phyloP scores from a whole-genome alignment of 805 yeast genomes.

The Starmerella kuoi region DNA sequence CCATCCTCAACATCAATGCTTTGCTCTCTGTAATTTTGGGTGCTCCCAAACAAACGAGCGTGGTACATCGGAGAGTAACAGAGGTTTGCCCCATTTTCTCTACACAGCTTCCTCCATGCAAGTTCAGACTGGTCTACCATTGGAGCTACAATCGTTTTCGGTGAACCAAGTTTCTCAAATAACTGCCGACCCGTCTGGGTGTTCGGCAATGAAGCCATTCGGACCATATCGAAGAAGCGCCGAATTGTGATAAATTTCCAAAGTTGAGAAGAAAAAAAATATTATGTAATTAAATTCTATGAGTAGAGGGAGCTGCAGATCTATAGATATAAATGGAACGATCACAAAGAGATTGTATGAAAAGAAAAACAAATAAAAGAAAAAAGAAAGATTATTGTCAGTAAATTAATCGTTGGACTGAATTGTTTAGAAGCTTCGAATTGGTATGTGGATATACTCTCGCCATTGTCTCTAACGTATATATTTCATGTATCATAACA shows the following conservation, averaged over 20 bases:
- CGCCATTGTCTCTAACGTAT: too few relatives aligned
- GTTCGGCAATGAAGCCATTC: slow-evolving; percentile 19
- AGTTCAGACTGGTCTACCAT: slow-evolving; percentile 97
- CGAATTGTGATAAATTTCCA: slow-evolving; percentile 1
- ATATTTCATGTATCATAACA: too few relatives aligned
- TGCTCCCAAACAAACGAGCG: slow-evolving; percentile 77
- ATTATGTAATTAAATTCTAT: not conserved
- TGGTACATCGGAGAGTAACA: slow-evolving; percentile 97
- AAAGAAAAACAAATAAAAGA: too few relatives aligned
- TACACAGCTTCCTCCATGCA: slow-evolving; percentile 83
- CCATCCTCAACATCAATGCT: slow-evolving; percentile 66
- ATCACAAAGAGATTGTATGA: too few relatives aligned
- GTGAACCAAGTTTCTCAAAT: slow-evolving; percentile 56
- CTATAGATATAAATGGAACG: too few relatives aligned
- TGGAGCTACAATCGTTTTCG: slow-evolving; percentile 85
- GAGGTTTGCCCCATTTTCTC: slow-evolving; percentile 82
- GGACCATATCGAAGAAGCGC: not conserved
- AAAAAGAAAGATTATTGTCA: too few relatives aligned
- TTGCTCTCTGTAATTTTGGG: slow-evolving; percentile 63
- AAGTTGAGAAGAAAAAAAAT: not conserved
- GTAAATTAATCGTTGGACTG: too few relatives aligned
- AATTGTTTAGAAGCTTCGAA: too few relatives aligned
- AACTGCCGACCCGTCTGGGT: slow-evolving; percentile 48
- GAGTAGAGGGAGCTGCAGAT: too few relatives aligned
- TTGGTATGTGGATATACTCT: not conserved